A percentile compares a stretch with the other conserved stretches of the same genome.
Conservation (phyloP, 129 eudicot species). For the Artemisia annua region DNA sequence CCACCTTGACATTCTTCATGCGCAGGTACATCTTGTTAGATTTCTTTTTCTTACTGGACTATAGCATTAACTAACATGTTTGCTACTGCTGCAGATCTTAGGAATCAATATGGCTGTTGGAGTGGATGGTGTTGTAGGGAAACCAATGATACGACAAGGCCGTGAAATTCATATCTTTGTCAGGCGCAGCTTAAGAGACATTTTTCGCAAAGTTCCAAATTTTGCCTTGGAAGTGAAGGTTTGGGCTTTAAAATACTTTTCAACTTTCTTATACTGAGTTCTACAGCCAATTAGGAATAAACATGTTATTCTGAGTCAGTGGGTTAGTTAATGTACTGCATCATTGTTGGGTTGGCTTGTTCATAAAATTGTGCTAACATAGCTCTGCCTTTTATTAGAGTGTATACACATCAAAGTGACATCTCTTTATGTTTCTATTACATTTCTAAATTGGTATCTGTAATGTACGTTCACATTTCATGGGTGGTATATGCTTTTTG, state of each 20-base stretch:
- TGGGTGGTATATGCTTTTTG: background rate
- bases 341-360: constrained; percentile 10
- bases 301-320: background rate
- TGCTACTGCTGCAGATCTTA: constrained; percentile 53
- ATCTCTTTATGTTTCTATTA: constrained; percentile 5
- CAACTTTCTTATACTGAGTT: constrained; percentile 16
- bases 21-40: constrained; percentile 53
- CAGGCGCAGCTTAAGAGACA: constrained; percentile 89
- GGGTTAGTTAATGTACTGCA: constrained; percentile 14
- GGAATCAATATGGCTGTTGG: constrained; percentile 97
- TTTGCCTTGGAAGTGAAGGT: constrained; percentile 85
- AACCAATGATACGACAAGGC: constrained; percentile 89
- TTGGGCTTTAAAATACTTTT: constrained; percentile 13
- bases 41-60: background rate
- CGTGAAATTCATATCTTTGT: constrained; percentile 71
- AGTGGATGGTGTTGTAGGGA: constrained; percentile 72
- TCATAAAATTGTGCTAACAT: constrained; percentile 7
- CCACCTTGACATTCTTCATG: constrained; percentile 95
- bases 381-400: background rate
- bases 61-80: constrained; percentile 24
- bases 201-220: constrained; percentile 90
- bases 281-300: background rate
- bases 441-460: background rate
- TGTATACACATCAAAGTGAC: constrained; percentile 4
- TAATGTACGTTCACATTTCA: constrained; percentile 15